Base-by-base conservation (phyloP, 202 grass and related monocot genomes). In the Digitaria exilis region DNA sequence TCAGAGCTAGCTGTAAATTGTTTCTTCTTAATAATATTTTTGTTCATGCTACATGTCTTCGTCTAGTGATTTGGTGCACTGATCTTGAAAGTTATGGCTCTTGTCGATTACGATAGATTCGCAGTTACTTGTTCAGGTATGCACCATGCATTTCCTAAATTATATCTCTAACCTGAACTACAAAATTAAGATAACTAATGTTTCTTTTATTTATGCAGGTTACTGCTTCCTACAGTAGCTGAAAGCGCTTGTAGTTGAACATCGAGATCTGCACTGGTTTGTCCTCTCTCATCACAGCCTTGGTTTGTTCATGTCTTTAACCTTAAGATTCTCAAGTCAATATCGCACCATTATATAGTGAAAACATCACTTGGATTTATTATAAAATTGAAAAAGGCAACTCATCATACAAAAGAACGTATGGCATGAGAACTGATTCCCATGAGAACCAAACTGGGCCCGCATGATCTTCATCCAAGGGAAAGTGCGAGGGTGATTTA, bases 181-280 rank as follows among this genome's bases (percentile, higher is more conserved):
- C 15, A 49, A 51, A 39, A 6, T 66, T 11, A 71, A 4, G 29
- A 35, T 82, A 60, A 54, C 32, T 21, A 60, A 60, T 24, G 46
- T 62, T 73, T 52, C 15, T 61, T 79, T 30, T 78, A 39, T 68
- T 74, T 22, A 71, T 83, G 84, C 87, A 98, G 92, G 89, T 93
- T 61, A 88, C 90, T 60, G 78, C 75, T 71, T 88, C 96, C 41
- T 91, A 89, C 96, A 78, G 96, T 98, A 17, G 92, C 90, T 64
- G 96, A 95, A 88, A 80, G 73, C 65, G 92, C 90, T 18, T 98
- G 96, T 2, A 93, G 87, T 98, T 87, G 96, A 95, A 84, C 96
- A 98, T 82, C 88, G 96, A 82, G 96, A 98, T 91, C 86, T 98
- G 73, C 96, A 98, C 64, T 98, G 96, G 96, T 98, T 85, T 87